Evolutionary conservation across 2,329 filamentous ascomycete genomes (phyloP).

Genomic region (Pestalotiopsis fici): DNA sequence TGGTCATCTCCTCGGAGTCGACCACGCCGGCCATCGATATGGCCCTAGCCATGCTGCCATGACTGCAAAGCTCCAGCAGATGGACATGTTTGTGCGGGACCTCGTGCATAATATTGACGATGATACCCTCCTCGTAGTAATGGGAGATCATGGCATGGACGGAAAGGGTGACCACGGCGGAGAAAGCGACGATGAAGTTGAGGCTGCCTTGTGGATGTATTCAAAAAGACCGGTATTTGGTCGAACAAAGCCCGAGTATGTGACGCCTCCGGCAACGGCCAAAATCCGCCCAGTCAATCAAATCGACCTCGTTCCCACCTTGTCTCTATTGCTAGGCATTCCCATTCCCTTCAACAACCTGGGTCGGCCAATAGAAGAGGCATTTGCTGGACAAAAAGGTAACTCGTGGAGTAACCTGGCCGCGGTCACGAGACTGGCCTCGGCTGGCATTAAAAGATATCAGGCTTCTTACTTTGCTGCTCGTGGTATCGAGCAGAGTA

Average conservation of each 20-base stretch:
- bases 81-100: constrained; percentile 77
- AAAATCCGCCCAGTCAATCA: constrained; percentile 78
- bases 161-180: constrained; percentile 96
- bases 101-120: constrained; percentile 77
- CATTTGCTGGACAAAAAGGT: constrained; percentile 73
- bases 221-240: constrained; percentile 87
- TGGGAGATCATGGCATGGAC: constrained; percentile 99
- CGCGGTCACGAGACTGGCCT: constrained; percentile 72
- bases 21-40: constrained; percentile 95
- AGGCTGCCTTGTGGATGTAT: constrained; percentile 98
- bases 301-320: constrained; percentile 92
- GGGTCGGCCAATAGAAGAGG: constrained; percentile 89
- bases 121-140: constrained; percentile 84
- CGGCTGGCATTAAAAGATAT: constrained; percentile 87
- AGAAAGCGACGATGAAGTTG: constrained; percentile 93
- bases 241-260: constrained; percentile 62
- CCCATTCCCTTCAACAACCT: constrained; percentile 97
- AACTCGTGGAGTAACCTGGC: constrained; percentile 77
- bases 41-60: constrained; percentile 92
- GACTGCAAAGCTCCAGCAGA: constrained; percentile 86
- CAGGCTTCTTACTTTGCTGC: constrained; percentile 79
- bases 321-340: constrained; percentile 83
- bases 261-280: constrained; percentile 65
- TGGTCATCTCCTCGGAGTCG: constrained; percentile 91
- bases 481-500: constrained; percentile 65